phyloP scores from a whole-genome alignment of 768 basidiomycete species.

The Leccinum variicolor region DNA sequence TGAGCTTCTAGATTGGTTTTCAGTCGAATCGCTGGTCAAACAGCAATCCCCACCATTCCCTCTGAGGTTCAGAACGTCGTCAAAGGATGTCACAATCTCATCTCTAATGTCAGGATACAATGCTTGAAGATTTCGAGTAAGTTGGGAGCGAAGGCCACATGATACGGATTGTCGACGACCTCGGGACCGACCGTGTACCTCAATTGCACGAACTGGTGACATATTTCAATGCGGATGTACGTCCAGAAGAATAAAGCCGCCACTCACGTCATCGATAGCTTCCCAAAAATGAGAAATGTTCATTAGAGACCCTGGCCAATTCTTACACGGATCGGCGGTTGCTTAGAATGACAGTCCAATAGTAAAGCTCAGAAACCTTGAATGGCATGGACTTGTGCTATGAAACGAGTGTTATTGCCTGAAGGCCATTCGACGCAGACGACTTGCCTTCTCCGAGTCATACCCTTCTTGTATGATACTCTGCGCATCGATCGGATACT shows the following conservation, averaged over 20 bases:
- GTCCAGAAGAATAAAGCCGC: background rate
- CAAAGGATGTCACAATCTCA: constrained; percentile 41
- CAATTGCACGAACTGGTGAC: constrained; percentile 32
- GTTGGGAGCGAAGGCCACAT: constrained; percentile 24
- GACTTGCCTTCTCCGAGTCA: constrained; percentile 25
- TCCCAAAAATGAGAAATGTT: constrained; percentile 35
- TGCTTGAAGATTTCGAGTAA: constrained; percentile 37
- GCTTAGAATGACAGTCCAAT: constrained; percentile 40
- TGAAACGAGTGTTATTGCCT: background rate
- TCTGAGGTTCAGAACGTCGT: constrained; percentile 32
- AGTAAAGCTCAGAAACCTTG: background rate
- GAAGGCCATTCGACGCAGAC: background rate
- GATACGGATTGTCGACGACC: constrained; percentile 26
- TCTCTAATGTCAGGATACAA: constrained; percentile 41
- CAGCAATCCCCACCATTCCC: constrained; percentile 6
- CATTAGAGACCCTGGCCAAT: constrained; percentile 36
- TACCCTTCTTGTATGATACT: constrained; percentile 30
- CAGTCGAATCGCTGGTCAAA: background rate
- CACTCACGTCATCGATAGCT: constrained; percentile 34
- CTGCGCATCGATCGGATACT: background rate
- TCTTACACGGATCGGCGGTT: constrained; percentile 36
- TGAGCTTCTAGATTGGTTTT: background rate
- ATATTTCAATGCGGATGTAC: background rate
- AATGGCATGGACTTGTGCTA: background rate
- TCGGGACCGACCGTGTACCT: constrained; percentile 36